Conservation (phyloP, 352 stramenopile species). For the Bremia lactucae region DNA sequence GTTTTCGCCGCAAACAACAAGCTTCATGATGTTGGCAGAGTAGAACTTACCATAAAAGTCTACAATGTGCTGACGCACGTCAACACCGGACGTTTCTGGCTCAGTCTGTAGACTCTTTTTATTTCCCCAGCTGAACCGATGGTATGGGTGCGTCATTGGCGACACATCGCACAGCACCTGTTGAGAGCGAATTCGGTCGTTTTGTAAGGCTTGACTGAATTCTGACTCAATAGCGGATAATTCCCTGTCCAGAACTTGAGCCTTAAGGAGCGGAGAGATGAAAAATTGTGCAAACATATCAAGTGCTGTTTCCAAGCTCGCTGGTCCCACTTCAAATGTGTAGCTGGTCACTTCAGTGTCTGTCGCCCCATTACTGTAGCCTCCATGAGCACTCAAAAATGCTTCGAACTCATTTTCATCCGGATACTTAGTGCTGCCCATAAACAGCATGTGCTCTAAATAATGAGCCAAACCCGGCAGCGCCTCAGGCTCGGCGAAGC, state of each 20-base stretch:
- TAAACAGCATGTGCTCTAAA: slow-evolving; percentile 95
- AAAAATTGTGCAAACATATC: slow-evolving; percentile 94
- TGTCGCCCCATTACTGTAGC: slow-evolving; percentile 88
- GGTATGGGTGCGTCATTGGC: slow-evolving; percentile 51
- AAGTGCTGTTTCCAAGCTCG: slow-evolving; percentile 50
- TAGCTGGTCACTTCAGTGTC: slow-evolving; percentile 90
- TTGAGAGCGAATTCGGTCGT: slow-evolving; percentile 54
- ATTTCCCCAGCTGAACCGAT: slow-evolving; percentile 82
- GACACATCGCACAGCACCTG: slow-evolving; percentile 70
- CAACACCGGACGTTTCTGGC: slow-evolving; percentile 27
- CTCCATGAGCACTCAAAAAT: slow-evolving; percentile 83
- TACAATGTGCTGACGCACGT: slow-evolving; percentile 50
- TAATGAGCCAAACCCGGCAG: slow-evolving; percentile 84
- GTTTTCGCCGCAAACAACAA: slow-evolving; percentile 72
- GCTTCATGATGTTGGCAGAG: slow-evolving; percentile 78
- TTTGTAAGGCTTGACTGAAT: slow-evolving; percentile 72
- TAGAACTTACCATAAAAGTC: slow-evolving; percentile 66
- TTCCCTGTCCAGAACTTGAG: slow-evolving; percentile 71
- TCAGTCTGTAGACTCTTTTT: slow-evolving; percentile 49
- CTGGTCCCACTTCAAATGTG: slow-evolving; percentile 86
- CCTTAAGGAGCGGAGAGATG: slow-evolving; percentile 79
- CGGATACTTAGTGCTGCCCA: slow-evolving; percentile 88
- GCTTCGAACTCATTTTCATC: slow-evolving; percentile 89
- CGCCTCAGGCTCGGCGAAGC: slow-evolving; percentile 57
- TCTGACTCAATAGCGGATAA: slow-evolving; percentile 83